A percentile compares a stretch with the other conserved stretches of the same genome.
Evolutionary conservation across 805 yeast genomes (phyloP).

Genomic region (Candida manassasensis): DNA sequence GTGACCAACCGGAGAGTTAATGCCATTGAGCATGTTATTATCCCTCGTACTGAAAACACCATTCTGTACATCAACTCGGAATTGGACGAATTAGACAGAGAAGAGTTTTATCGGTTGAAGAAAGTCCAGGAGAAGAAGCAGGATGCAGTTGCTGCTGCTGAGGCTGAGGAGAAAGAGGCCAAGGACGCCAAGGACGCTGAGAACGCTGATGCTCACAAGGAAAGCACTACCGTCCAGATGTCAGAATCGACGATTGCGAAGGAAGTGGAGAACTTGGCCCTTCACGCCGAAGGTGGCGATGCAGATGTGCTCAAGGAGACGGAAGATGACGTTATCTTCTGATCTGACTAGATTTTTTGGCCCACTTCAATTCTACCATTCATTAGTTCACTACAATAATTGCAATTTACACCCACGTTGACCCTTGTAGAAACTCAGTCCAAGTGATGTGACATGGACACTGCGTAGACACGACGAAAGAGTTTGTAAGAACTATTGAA

Average conservation of each 20-base stretch:
- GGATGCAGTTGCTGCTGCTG: conserved; percentile 64
- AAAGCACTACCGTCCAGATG: conserved; percentile 10
- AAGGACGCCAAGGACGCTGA: too few species aligned
- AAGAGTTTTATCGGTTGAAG: conserved; percentile 93
- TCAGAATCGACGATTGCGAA: conserved; percentile 23
- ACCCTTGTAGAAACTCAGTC: too few species aligned
- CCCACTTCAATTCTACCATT: too few species aligned
- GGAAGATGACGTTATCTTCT: conserved; percentile 45
- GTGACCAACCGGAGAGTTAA: conserved; percentile 98
- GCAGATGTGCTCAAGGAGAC: conserved; percentile 34
- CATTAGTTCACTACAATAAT: too few species aligned
- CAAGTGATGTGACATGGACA: too few species aligned
- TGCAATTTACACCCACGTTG: too few species aligned
- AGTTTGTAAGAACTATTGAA: too few species aligned
- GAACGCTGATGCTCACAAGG: conserved; percentile 9
- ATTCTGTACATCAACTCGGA: conserved; percentile 89
- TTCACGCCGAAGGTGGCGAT: conserved; percentile 10
- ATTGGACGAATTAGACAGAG: conserved; percentile 96
- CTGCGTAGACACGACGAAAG: too few species aligned
- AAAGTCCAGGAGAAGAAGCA: conserved; percentile 95
- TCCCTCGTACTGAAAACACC: conserved; percentile 96
- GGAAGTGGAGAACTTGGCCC: conserved; percentile 24
- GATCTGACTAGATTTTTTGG: too few species aligned
- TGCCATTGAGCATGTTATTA: conserved; percentile 96
- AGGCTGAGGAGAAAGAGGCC: conserved; percentile 42